phyloP scores from a whole-genome alignment of 352 stramenopile species.

The Phytopythium sindhum region DNA sequence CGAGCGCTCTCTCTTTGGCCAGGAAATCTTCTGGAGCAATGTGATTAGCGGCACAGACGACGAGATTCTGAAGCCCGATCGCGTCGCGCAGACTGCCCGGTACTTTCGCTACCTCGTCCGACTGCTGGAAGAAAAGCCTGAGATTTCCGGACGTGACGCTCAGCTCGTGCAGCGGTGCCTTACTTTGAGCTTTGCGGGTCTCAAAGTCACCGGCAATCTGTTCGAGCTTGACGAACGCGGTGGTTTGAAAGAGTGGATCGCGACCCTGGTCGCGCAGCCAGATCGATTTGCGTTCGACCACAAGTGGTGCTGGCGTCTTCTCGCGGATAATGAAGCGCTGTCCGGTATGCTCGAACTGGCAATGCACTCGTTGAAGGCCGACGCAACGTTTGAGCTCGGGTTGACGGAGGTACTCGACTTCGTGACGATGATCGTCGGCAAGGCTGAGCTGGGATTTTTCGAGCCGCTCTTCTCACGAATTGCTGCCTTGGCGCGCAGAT shows the following conservation, averaged over 20 bases:
- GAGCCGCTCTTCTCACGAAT: slow-evolving; percentile 38
- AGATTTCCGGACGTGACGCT: slow-evolving; percentile 38
- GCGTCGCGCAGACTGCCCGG: slow-evolving; percentile 48
- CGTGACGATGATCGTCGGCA: slow-evolving; percentile 38
- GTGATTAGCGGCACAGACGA: slow-evolving; percentile 17
- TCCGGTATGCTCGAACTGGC: slow-evolving; percentile 48
- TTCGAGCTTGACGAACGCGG: slow-evolving; percentile 39
- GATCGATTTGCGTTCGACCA: slow-evolving; percentile 49
- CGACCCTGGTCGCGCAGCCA: slow-evolving; percentile 43
- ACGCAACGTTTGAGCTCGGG: slow-evolving; percentile 16
- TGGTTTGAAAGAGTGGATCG: slow-evolving; percentile 34
- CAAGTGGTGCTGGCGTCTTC: slow-evolving; percentile 53
- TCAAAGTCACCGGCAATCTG: slow-evolving; percentile 38
- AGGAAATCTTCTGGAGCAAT: slow-evolving; percentile 34
- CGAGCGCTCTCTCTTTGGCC: slow-evolving; percentile 72
- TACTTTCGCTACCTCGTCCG: slow-evolving; percentile 74
- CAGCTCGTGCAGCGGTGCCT: slow-evolving; percentile 62
- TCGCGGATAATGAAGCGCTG: slow-evolving; percentile 40
- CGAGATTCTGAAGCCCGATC: slow-evolving; percentile 31
- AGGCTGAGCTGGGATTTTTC: slow-evolving; percentile 36
- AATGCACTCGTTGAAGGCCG: slow-evolving; percentile 30
- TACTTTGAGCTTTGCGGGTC: slow-evolving; percentile 52
- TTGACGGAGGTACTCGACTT: slow-evolving; percentile 41
- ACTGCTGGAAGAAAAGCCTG: slow-evolving; percentile 46
- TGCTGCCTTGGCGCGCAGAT: slow-evolving; percentile 20